phyloP scores from a whole-genome alignment of 257 asterid species.

The Hygrophila difformis region DNA sequence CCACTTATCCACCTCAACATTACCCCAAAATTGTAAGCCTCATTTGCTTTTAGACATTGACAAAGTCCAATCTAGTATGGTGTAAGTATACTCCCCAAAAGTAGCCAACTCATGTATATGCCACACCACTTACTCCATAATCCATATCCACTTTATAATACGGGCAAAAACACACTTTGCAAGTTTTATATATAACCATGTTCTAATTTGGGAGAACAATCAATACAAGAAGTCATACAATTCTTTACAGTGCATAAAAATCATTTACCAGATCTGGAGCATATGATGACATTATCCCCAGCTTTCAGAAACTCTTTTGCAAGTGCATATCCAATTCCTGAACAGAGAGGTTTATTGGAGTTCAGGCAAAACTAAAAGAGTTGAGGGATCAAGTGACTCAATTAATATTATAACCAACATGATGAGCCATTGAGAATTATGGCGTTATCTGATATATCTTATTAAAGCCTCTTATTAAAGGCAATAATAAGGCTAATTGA shows the following conservation, averaged over 20 bases:
- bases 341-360: conserved; percentile 9
- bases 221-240: background rate
- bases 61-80: background rate
- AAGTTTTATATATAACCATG: background rate
- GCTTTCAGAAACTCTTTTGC: conserved; percentile 84
- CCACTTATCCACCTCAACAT: background rate
- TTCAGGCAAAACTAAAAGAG: background rate
- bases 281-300: conserved; percentile 81
- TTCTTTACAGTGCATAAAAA: background rate
- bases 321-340: conserved; percentile 95
- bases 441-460: too few relatives aligned
- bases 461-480: too few relatives aligned
- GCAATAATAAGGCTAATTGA: too few relatives aligned
- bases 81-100: background rate
- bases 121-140: background rate
- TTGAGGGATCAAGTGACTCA: too few relatives aligned
- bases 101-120: background rate
- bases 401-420: too few relatives aligned
- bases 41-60: background rate
- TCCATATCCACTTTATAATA: too few relatives aligned
- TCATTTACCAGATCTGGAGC: conserved; percentile 76
- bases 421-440: too few relatives aligned
- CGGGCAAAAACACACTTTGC: background rate
- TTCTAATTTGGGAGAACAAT: background rate
- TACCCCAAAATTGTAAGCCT: background rate